Conservation (phyloP, 73 alveolate species). For the Paramecium primaurelia region DNA sequence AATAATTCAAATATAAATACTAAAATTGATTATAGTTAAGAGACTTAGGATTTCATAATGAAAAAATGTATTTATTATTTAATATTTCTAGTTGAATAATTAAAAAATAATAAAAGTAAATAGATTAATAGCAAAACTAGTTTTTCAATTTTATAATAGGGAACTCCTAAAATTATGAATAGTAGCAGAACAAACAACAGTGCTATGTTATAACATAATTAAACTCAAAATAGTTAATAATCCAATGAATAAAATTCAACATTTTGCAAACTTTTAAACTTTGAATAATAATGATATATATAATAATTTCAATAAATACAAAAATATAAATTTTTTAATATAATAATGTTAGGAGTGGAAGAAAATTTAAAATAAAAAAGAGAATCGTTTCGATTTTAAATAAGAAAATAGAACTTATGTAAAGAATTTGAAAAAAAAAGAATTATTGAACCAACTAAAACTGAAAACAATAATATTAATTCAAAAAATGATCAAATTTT, state of each 20-base stretch:
- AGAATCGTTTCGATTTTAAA: background rate
- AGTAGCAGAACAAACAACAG: constrained; percentile 18
- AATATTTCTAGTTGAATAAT: background rate
- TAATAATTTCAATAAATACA: background rate
- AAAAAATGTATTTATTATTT: background rate
- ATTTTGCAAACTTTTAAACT: constrained; percentile 22
- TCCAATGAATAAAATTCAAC: constrained; percentile 12
- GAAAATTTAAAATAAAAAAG: background rate
- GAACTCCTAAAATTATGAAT: constrained; percentile 10
- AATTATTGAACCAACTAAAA: background rate
- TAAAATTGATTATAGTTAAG: background rate
- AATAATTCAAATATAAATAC: background rate
- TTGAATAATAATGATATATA: background rate
- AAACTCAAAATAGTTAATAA: background rate
- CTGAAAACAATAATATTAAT: background rate
- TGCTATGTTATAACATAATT: background rate
- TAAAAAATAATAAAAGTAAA: background rate
- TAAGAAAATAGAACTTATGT: background rate
- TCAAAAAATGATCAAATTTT: background rate
- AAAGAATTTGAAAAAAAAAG: background rate
- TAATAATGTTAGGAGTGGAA: background rate
- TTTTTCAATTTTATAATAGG: constrained; percentile 4
- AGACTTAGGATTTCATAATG: constrained; percentile 12
- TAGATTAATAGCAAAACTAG: background rate
- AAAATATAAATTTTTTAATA: background rate